Evolutionary conservation across 2,329 filamentous ascomycete genomes (phyloP).

Genomic region (Pseudogymnoascus verrucosus): DNA sequence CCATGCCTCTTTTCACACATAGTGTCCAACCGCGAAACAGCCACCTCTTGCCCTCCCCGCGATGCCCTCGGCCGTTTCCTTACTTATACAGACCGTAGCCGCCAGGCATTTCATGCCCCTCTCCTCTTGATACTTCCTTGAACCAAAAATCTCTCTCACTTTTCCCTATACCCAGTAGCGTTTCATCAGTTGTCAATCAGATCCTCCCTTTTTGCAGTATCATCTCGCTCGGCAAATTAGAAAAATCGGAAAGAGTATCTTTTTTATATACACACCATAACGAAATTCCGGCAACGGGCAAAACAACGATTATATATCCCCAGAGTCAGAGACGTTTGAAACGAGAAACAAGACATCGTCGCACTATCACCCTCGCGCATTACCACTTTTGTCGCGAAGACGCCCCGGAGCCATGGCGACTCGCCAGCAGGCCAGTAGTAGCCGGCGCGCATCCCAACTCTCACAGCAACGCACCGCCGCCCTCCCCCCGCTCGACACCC

Average conservation of each 20-base stretch:
- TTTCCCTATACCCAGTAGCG: neutral
- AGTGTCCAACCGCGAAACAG: neutral
- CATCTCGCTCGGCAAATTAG: neutral
- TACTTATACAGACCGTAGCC: neutral
- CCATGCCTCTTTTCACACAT: neutral
- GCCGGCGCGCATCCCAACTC: neutral
- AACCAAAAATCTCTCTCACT: neutral
- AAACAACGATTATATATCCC: neutral
- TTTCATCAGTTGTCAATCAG: neutral
- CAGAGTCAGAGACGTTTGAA: neutral
- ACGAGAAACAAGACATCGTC: neutral
- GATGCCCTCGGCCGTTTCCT: neutral
- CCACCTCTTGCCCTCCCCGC: neutral
- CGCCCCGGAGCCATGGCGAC: neutral
- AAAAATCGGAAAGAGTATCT: neutral
- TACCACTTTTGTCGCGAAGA: neutral
- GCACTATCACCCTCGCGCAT: neutral
- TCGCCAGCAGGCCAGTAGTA: neutral
- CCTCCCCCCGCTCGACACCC: conserved; percentile 22
- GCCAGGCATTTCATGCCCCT: neutral
- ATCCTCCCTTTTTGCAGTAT: neutral
- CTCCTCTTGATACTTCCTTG: neutral
- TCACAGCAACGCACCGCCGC: neutral
- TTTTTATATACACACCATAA: neutral
- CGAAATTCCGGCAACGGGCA: neutral